phyloP scores from a whole-genome alignment of 345 rosid species.

The Alliaria petiolata region DNA sequence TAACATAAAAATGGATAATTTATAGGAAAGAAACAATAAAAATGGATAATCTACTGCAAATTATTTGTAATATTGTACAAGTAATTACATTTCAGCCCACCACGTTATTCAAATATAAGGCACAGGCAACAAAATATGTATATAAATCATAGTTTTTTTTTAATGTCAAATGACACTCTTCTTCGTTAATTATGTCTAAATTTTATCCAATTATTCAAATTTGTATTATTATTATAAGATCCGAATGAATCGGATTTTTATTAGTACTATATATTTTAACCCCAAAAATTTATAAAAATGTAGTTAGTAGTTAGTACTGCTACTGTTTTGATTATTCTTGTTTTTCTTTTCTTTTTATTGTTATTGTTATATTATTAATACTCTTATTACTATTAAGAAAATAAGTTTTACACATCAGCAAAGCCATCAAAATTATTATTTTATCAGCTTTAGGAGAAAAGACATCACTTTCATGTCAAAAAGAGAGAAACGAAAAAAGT shows the following conservation, averaged over 20 bases:
- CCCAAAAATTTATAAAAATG: no score
- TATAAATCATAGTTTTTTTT: no score
- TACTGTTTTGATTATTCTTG: neutral
- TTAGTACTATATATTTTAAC: no score
- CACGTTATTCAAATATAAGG: no score
- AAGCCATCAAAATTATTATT: neutral
- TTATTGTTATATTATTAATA: neutral
- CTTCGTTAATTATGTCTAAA: neutral
- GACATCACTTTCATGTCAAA: slow-evolving; percentile 15
- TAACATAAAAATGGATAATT: neutral
- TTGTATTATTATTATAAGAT: neutral
- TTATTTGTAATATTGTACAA: neutral
- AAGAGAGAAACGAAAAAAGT: neutral
- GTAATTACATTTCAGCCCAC: no score
- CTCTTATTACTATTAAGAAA: neutral
- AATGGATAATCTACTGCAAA: neutral
- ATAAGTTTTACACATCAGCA: slow-evolving; percentile 4
- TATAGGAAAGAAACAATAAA: neutral
- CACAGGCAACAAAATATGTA: no score
- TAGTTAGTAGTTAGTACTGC: neutral
- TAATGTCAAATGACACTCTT: neutral
- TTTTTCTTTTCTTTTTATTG: neutral
- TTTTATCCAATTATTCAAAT: neutral
- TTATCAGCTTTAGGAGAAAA: slow-evolving; percentile 19
- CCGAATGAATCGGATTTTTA: neutral